These are phyloP conservation scores for Sphagnum fallax DNA, from an alignment of 228 moss, liverwort and hornwort genomes.

Conservation along the genomic window DNA sequence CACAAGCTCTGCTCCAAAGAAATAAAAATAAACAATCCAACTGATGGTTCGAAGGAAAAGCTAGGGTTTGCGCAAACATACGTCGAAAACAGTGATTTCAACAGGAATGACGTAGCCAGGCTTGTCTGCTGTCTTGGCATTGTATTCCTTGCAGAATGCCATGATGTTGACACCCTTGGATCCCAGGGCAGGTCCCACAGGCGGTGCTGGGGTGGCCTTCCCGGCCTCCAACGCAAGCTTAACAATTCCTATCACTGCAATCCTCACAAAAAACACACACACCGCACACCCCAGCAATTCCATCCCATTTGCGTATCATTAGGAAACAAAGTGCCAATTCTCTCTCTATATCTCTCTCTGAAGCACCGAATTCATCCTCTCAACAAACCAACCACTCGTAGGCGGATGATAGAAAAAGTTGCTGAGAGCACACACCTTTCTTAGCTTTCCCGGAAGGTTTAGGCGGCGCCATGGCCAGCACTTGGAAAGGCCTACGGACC, in stretches of 20 bases:
- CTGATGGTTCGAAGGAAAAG: neutral
- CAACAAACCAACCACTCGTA: neutral
- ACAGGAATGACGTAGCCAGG: conserved; percentile 96
- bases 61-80: conserved; percentile 15
- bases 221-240: conserved; percentile 97
- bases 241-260: conserved; percentile 82
- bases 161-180: conserved; percentile 99
- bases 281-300: neutral
- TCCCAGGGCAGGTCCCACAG: conserved; percentile 95
- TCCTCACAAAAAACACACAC: conserved; percentile 5
- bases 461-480: conserved; percentile 96
- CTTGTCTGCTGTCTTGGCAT: conserved; percentile 96
- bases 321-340: too few species aligned
- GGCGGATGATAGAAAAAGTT: neutral
- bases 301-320: neutral
- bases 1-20: too few species aligned
- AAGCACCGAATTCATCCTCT: neutral
- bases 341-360: too few species aligned
- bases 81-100: conserved; percentile 96
- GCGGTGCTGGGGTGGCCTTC: conserved; percentile 97
- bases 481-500: conserved; percentile 51
- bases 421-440: conserved; percentile 42
- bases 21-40: too few species aligned
- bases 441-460: conserved; percentile 76
- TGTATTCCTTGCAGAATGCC: conserved; percentile 99